phyloP scores from a whole-genome alignment of 345 rosid genomes.

The Eucalyptus sp. region DNA sequence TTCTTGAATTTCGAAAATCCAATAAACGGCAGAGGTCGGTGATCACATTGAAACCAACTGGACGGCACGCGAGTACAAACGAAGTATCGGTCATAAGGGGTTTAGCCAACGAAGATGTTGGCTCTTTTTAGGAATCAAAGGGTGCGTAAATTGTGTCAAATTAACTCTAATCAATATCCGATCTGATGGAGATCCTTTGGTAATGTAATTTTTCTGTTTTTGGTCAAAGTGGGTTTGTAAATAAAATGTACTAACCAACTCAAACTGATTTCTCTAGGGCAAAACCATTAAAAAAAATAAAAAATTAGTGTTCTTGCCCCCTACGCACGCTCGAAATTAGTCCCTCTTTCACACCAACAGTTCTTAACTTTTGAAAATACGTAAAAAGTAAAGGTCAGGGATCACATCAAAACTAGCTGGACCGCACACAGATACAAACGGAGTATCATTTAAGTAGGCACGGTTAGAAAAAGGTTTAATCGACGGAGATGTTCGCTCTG shows the following conservation, averaged over 20 bases:
- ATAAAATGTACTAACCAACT: too few species aligned
- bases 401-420: background rate
- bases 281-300: background rate
- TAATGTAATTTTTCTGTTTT: too few species aligned
- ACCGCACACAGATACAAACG: fast-evolving
- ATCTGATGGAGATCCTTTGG: too few species aligned
- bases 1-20: background rate
- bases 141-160: background rate
- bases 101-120: background rate
- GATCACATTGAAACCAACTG: background rate
- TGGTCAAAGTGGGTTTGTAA: too few species aligned
- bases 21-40: background rate
- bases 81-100: too few species aligned
- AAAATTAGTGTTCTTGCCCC: background rate
- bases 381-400: fast-evolving
- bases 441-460: too few species aligned
- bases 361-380: background rate
- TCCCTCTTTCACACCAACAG: background rate
- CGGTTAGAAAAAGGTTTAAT: background rate
- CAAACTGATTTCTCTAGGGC: too few species aligned
- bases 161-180: too few species aligned
- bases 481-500: fast-evolving
- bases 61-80: fast-evolving
- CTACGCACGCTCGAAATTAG: background rate
- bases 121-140: background rate